Evolutionary conservation across 2,329 filamentous ascomycete genomes (phyloP).

Genomic region (Nannizzia gypsea): DNA sequence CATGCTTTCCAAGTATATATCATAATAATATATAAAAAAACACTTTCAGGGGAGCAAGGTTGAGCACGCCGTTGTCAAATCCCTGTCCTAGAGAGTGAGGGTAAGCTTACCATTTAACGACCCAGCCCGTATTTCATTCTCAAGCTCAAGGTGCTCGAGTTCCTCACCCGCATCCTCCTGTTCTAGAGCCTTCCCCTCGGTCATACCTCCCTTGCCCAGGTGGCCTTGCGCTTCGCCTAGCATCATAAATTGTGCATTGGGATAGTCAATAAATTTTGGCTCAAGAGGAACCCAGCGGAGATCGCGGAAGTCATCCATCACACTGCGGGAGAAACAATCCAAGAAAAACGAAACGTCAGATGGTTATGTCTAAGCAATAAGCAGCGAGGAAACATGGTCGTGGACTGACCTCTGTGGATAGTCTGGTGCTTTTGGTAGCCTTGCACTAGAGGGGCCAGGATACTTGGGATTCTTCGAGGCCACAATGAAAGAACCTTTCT

Average conservation of each 20-base stretch:
- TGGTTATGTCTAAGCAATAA: not conserved
- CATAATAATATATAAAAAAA: no score
- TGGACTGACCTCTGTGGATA: slow-evolving; percentile 57
- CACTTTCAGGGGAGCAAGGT: no score
- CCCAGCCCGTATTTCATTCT: slow-evolving; percentile 58
- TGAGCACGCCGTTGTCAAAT: not conserved
- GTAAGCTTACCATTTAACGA: slow-evolving; percentile 41
- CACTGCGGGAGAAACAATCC: slow-evolving; percentile 28
- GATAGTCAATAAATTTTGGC: slow-evolving; percentile 62
- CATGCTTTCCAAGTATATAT: not conserved
- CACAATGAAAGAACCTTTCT: slow-evolving; percentile 64
- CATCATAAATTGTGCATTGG: slow-evolving; percentile 64
- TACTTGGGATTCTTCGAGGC: slow-evolving; percentile 69
- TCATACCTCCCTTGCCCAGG: slow-evolving; percentile 26
- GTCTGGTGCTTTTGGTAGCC: slow-evolving; percentile 52
- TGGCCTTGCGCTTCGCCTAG: slow-evolving; percentile 47
- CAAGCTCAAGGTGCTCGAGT: slow-evolving; percentile 61
- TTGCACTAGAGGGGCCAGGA: slow-evolving; percentile 51
- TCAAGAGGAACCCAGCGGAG: slow-evolving; percentile 63
- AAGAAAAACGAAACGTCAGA: not conserved
- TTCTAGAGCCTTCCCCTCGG: slow-evolving; percentile 33
- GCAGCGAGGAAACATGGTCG: not conserved
- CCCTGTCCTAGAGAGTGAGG: not conserved
- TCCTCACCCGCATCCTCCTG: slow-evolving; percentile 58
- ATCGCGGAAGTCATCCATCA: slow-evolving; percentile 59